These are phyloP conservation scores for Pachysandra terminalis DNA, from an alignment of 164 flowering plant genomes.

Conservation along the genomic window DNA sequence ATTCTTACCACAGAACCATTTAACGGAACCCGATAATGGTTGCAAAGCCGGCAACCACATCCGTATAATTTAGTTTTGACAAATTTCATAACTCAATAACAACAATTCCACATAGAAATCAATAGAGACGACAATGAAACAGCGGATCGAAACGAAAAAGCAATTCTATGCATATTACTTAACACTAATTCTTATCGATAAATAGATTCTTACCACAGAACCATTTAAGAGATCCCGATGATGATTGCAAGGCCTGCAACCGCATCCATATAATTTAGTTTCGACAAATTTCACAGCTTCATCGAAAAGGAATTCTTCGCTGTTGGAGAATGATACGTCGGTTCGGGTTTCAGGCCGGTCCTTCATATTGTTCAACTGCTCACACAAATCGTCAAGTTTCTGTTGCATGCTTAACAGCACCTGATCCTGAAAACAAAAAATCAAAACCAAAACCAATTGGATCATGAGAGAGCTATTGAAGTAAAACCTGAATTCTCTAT, in stretches of 20 bases:
- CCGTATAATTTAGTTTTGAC: too few species aligned
- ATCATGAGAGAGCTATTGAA: neutral
- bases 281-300: conserved; percentile 14
- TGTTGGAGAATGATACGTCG: conserved; percentile 18
- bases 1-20: too few species aligned
- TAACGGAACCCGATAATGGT: too few species aligned
- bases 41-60: too few species aligned
- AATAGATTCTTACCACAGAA: conserved; percentile 24
- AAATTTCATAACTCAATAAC: neutral
- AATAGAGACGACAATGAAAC: neutral
- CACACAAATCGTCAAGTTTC: conserved; percentile 72
- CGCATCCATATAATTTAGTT: conserved; percentile 23
- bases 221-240: conserved; percentile 24
- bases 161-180: too few species aligned
- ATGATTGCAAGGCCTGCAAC: conserved; percentile 44
- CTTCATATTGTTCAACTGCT: conserved; percentile 48
- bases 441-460: too few species aligned
- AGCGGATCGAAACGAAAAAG: too few species aligned
- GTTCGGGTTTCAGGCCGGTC: conserved; percentile 28
- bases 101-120: neutral
- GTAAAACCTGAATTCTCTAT: too few species aligned
- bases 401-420: conserved; percentile 74
- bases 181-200: neutral
- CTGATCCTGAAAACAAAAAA: conserved; percentile 55
- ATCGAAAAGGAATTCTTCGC: conserved; percentile 7